Evolutionary conservation across 805 yeast species (phyloP), one percentile per base, ranked within the genome.

Genomic region (Vanderwaltozyma polyspora): DNA sequence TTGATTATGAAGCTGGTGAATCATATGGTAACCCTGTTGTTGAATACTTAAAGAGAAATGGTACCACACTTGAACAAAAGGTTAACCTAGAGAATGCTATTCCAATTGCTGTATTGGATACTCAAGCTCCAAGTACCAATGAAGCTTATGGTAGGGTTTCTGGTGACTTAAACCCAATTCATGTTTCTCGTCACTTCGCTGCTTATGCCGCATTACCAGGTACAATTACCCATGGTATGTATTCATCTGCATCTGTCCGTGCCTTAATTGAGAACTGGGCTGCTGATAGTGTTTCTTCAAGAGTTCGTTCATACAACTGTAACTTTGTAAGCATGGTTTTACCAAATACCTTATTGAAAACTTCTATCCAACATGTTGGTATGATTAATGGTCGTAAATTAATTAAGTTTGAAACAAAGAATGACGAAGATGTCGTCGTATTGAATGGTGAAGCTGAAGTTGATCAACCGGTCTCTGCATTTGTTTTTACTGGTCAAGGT

Each of bases 361-460:
- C 96, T 27, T 75, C 78, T 43, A 72, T 91, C 49, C 94, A 87
- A 64, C 98, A 93, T 55, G 74, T 84, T 61, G 98, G 97, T 66
- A 91, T 91, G 99, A 85, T 91, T 57, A 91, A 89, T 53, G 99
- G 99, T 60, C 84, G 99, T 67, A 93, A 91, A 77, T 80, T 91
- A 56, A 75, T 91, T 57, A 84, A 83, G 69, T 85, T 91, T 48
- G 91, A 81, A 64, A 80, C 95, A 42, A 72, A 72, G 63, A 86
- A 86, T 63, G 74, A 74, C 46, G 85, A 79, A 51, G 79, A 89
- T 39, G 87, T 75, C 38, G 73, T 72, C 40, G 98, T 91, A 15
- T 70, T 91, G 50, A 60, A 71, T 35, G 99, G 97, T 66, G 94
- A 85, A 67, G 99, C 99, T 37, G 98, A 91, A 68, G 87, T 93